Evolutionary conservation across 805 yeast species (phyloP), one percentile per base, ranked within the genome.

Genomic region (Candida pini): DNA sequence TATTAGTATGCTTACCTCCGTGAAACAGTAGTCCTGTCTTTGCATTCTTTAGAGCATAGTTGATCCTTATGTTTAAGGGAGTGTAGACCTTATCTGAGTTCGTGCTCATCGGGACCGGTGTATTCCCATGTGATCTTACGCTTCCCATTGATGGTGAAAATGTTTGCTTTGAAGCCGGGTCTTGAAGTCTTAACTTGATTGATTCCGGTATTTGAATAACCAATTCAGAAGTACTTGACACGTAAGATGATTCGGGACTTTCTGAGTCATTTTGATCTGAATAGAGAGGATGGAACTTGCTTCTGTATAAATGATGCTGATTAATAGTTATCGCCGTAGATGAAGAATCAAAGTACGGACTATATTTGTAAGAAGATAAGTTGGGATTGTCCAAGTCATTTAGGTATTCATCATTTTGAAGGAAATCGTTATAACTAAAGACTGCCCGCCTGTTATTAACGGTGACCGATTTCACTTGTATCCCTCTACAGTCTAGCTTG

Each of bases 401-500:
- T 38, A 56, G 38, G 33, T 48, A 59, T 34, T 62, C 66, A 33
- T 59, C 60, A 35, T 62, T 61, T 38, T 56, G 63, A 10, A 48
- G 38, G 31, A 56, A 61, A 49, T 86, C 95, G 8, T 66, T 63
- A 51, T 81, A 74, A 12, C 60, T 53, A 51, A 68, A 87, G 27
- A 66, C 58, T 1, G 78, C 72, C 39, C 71, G 66, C 43, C 77
- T 66, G 36, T 76, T 72, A 48, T 82, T 88, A 28, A 92, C 72
- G 23, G 65, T 64, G 5, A 87, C 81, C 18, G 74, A 72, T 17
- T 71, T 68, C 24, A 92, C 73, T 24, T 64, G 66, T 62, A 82
- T 69, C 28, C 85, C 86, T 34, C 95, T 73, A 39, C 95, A 85
- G 55, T 92, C 97, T 33, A 92, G 63, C 34, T 74, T 73, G 18